Base-by-base conservation (phyloP, 352 stramenopile genomes). In the Phytophthora hibernalis region DNA sequence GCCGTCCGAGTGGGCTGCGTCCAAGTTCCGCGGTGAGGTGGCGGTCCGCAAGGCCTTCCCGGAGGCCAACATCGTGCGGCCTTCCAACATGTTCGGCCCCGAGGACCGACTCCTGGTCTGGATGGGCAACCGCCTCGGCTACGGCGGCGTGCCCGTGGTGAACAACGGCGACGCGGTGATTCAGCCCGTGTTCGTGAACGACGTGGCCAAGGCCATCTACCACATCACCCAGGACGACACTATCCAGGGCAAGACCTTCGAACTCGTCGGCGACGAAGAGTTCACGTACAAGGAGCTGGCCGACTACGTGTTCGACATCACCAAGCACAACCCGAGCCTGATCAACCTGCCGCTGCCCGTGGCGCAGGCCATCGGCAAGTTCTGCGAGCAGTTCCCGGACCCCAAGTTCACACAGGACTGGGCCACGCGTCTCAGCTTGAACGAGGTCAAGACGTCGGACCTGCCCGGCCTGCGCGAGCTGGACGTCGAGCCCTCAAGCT, bases 231-330 rank as follows among this genome's bases (percentile, higher is more conserved):
- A 92, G 74, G 87, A 96, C 72, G 50, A 69, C 60, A 91, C 64
- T 65, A 95, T 98, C 70, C 86, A 97, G 50, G 96, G 96, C 54
- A 85, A 97, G 66, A 97, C 87, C 7, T 98, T 99, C 49, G 95
- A 99, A 74, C 91, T 98, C 64, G 97, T 97, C 54, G 97, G 97
- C 31, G 93, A 98, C 22, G 90, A 98, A 52, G 95, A 99, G 79
- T 99, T 99, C 72, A 96, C 96, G 54, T 94, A 98, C 78, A 97
- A 97, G 68, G 96, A 99, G 74, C 70, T 99, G n/a, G 96, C 90
- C 16, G 92, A 98, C 64, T 99, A 98, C 76, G 91, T 99, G 37
- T 97, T 98, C 61, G 95, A 99, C 57, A 77, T 85, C 56, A 97
- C 86, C 53, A 91, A 93, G 72, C 72, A 77, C 56, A 79, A 92